Percentiles rank a stretch among this genome's conserved stretches.
phyloP scores from a whole-genome alignment of 148 eudicot genomes.

The Rhododendron vialii region DNA sequence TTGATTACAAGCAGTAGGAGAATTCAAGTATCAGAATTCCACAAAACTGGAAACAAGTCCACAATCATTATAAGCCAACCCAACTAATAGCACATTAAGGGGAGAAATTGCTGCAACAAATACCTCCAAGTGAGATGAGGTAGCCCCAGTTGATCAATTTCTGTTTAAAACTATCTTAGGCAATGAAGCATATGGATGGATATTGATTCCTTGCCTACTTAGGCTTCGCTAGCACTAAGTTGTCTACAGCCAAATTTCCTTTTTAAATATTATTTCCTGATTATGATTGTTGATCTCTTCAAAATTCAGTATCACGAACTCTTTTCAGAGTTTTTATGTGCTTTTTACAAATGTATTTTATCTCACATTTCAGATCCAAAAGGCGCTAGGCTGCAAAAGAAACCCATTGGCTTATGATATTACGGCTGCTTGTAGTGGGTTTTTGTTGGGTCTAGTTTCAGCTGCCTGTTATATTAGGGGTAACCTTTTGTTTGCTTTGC shows the following conservation, averaged over 20 bases:
- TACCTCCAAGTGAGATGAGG: neutral
- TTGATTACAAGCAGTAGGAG: neutral
- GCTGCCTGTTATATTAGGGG: slow-evolving; percentile 91
- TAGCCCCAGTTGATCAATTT: neutral
- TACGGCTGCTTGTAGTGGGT: slow-evolving; percentile 97
- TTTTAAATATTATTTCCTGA: neutral
- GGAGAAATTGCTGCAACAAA: neutral
- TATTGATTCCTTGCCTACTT: neutral
- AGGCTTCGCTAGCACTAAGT: neutral
- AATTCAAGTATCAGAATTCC: neutral
- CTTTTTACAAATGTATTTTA: neutral
- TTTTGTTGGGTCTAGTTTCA: slow-evolving; percentile 76
- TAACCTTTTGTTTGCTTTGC: slow-evolving; percentile 28
- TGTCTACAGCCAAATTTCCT: neutral
- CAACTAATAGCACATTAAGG: neutral
- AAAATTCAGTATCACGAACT: neutral
- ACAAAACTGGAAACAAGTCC: neutral
- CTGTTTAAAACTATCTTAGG: neutral
- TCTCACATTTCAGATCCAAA: slow-evolving; percentile 54
- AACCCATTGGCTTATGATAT: slow-evolving; percentile 88
- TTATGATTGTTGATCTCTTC: neutral
- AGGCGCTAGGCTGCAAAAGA: slow-evolving; percentile 72
- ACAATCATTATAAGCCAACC: neutral
- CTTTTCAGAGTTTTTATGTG: neutral
- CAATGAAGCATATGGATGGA: neutral